These are phyloP conservation scores for Cucumis cinereus DNA, from an alignment of 306 rosid genomes.

Conservation along the genomic window DNA sequence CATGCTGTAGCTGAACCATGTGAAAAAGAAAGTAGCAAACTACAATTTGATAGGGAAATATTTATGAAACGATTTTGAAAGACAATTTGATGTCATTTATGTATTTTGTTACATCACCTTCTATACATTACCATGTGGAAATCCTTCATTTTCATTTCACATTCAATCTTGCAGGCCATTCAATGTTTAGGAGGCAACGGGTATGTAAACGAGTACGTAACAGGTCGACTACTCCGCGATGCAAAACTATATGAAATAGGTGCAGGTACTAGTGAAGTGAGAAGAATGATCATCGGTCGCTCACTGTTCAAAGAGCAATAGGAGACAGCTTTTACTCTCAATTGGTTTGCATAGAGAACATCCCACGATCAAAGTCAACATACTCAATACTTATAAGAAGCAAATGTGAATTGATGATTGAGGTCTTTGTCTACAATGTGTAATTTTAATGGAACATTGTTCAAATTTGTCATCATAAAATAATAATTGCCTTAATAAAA, in stretches of 20 bases:
- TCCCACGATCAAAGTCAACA: background rate
- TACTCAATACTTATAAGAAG: background rate
- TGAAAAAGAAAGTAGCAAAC: background rate
- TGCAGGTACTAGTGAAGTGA: constrained; percentile 85
- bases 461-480: background rate
- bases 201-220: constrained; percentile 81
- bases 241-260: constrained; percentile 84
- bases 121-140: background rate
- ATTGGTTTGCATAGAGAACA: background rate
- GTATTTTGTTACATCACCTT: background rate
- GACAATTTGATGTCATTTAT: too few relatives aligned
- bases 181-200: constrained; percentile 94
- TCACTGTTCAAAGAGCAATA: constrained; percentile 69
- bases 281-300: constrained; percentile 90
- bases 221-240: constrained; percentile 81
- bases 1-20: background rate
- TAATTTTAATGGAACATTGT: background rate
- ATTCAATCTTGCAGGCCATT: constrained; percentile 47
- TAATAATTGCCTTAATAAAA: background rate
- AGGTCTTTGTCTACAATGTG: background rate
- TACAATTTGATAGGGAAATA: background rate
- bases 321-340: background rate
- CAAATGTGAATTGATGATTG: background rate
- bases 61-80: background rate
- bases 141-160: background rate